A percentile compares a stretch with the other conserved stretches of the same genome.
Evolutionary conservation across 192 early-diverging fungal species (phyloP).

Genomic region (Piromyces finnis): DNA sequence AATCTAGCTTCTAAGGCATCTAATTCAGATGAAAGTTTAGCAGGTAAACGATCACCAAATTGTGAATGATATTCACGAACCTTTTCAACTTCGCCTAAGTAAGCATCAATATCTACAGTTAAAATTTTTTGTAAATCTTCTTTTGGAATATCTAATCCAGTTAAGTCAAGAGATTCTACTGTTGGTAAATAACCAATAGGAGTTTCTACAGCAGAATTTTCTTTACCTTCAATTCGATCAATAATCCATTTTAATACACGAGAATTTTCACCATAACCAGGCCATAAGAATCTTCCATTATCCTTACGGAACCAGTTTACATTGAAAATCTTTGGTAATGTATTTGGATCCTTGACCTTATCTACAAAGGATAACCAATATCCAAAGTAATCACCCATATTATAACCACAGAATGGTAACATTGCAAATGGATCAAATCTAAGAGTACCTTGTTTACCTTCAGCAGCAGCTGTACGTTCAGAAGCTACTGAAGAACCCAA

Average conservation of each 20-base stretch:
- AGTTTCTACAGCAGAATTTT: not conserved
- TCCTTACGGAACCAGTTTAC: no score
- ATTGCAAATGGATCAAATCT: not conserved
- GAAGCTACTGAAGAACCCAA: conserved; percentile 1
- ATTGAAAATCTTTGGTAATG: no score
- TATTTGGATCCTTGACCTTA: no score
- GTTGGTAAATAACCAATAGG: conserved; percentile 2
- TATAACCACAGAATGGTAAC: conserved; percentile 9
- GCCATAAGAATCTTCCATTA: no score
- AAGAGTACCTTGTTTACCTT: not conserved
- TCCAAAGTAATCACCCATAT: conserved; percentile 2
- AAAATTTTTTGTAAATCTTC: not conserved
- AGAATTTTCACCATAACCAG: no score
- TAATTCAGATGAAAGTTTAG: not conserved
- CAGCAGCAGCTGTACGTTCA: conserved; percentile 4
- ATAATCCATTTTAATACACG: no score
- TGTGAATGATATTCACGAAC: not conserved
- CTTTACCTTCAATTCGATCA: no score
- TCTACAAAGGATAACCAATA: no score
- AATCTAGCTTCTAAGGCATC: conserved; percentile 2
- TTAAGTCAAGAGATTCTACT: not conserved
- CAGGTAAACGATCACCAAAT: conserved; percentile 1
- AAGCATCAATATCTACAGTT: no score
- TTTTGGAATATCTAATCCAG: not conserved
- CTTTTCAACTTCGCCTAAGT: no score